phyloP scores from a whole-genome alignment of 1,284 basidiomycete genomes.

The Malassezia cuniculi region DNA sequence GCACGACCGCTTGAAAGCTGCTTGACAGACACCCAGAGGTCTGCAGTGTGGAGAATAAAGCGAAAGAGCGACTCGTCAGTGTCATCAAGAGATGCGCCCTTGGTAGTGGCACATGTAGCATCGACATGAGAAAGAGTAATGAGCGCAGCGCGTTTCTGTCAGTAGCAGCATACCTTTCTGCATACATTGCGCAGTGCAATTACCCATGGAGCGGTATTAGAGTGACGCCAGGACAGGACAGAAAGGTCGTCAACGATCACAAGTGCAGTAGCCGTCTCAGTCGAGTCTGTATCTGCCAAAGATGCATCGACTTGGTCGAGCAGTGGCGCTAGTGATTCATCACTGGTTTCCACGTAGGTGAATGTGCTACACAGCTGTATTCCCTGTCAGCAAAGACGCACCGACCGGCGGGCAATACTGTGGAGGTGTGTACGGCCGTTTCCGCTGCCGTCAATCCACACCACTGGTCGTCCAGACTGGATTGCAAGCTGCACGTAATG shows the following conservation, averaged over 20 bases:
- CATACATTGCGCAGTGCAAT: constrained; percentile 3
- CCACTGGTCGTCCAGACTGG: background rate
- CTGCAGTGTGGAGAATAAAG: constrained; percentile 9
- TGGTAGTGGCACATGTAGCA: constrained; percentile 1
- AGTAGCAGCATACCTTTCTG: too few species aligned
- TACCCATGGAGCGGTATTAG: background rate
- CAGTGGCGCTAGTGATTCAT: too few species aligned
- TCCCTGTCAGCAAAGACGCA: constrained; percentile 6
- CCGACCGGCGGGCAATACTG: constrained; percentile 7
- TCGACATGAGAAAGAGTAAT: constrained; percentile 8
- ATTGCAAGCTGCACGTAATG: constrained; percentile 6
- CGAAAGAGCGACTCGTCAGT: constrained; percentile 8
- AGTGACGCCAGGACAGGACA: constrained; percentile 4
- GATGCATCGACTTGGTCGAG: too few species aligned
- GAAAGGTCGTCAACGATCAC: constrained; percentile 8
- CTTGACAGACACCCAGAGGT: constrained; percentile 11
- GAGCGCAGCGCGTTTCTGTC: constrained; percentile 1
- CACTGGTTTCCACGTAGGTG: too few species aligned
- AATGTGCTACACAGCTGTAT: background rate
- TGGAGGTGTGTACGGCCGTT: constrained; percentile 7
- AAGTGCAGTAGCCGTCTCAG: background rate
- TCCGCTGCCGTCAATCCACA: constrained; percentile 6
- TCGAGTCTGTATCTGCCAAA: too few species aligned
- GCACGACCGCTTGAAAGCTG: constrained; percentile 12
- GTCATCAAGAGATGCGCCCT: constrained; percentile 1